phyloP scores from a whole-genome alignment of 768 basidiomycete species.

The Lanmaoa pseudosensibilis region DNA sequence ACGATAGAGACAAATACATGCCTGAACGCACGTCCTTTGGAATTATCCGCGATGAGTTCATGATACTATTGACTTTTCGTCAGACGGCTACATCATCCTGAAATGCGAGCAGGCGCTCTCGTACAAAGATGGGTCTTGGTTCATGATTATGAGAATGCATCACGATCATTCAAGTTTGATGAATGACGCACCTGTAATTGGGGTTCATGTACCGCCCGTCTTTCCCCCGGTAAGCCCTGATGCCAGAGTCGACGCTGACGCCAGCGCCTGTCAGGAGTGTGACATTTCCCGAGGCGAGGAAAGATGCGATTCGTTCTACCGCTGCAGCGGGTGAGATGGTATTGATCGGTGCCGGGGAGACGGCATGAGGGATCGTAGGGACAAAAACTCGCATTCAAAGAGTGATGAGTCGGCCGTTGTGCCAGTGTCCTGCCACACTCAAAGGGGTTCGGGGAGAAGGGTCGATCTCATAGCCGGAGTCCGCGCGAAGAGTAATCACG shows the following conservation, averaged over 20 bases:
- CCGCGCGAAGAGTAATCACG: not conserved
- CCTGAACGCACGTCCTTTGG: conserved; percentile 72
- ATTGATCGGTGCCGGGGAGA: conserved; percentile 40
- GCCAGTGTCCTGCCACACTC: too few relatives aligned
- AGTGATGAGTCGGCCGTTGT: too few relatives aligned
- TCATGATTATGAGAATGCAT: not conserved
- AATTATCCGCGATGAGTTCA: conserved; percentile 72
- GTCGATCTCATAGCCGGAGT: not conserved
- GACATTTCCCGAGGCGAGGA: conserved; percentile 69
- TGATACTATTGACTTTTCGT: conserved; percentile 55
- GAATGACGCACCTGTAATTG: conserved; percentile 69
- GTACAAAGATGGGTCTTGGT: conserved; percentile 57
- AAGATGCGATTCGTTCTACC: conserved; percentile 58
- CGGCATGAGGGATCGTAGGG: conserved; percentile 66
- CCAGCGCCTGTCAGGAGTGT: conserved; percentile 87
- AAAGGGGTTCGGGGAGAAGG: not conserved
- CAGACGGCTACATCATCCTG: conserved; percentile 1
- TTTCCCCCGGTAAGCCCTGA: conserved; percentile 85
- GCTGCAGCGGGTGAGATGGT: conserved; percentile 51
- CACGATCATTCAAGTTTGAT: too few relatives aligned
- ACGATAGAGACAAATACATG: conserved; percentile 31
- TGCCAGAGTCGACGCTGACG: conserved; percentile 93
- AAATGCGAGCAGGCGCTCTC: conserved; percentile 3
- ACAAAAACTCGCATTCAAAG: conserved; percentile 71
- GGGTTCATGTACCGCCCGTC: conserved; percentile 89